Evolutionary conservation across 1,284 basidiomycete species (phyloP), one percentile per base, ranked within the genome.

Genomic region (Schizophyllum commune): DNA sequence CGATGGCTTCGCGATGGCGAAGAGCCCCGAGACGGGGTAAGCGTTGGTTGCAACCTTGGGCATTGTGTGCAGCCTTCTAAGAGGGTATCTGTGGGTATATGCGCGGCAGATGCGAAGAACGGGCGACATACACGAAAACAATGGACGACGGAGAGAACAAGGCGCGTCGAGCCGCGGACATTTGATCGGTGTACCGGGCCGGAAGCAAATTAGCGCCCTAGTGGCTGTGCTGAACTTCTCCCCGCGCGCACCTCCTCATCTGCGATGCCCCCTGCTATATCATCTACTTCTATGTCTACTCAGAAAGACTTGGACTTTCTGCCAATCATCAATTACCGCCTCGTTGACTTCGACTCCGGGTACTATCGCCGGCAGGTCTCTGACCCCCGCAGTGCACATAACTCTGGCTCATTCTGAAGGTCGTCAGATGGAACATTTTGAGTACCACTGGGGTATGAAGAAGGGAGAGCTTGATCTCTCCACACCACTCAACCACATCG

Each of bases 1-100:
- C 4, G 92, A 91, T 2, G 94, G 94, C 72, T 97, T 97, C 60
- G 81, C 78, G 57, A 97, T 75, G 4, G 85, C 94, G 72, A 97
- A 94, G 15, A 96, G 76, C 19, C 85, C 92, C 56, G 89, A 91
- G 5, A 92, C 69, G 1, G 92, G 93, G 19, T 86, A 71, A 0
- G 78, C 70, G 17, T 83, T 72, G 0, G 78, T 60, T 9, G 75
- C 65, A 13, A 78, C 74, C 73, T 88, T 91, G 0, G 90, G 90
- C 90, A 92, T 92, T 1, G 5, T 55, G 22, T 58, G 53, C 20
- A 55, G 53, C 20, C 27, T 55, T 5, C 53, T 55, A 32, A 55
- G 53, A 20, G 11, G 20, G 13, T 2, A 17, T 13, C 2, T 55
- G 4, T 55, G 53, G 53, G 20, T 21, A 55, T 21, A 32, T 21